Evolutionary conservation across 306 rosid genomes (phyloP).

Genomic region (Rubus idaeus): DNA sequence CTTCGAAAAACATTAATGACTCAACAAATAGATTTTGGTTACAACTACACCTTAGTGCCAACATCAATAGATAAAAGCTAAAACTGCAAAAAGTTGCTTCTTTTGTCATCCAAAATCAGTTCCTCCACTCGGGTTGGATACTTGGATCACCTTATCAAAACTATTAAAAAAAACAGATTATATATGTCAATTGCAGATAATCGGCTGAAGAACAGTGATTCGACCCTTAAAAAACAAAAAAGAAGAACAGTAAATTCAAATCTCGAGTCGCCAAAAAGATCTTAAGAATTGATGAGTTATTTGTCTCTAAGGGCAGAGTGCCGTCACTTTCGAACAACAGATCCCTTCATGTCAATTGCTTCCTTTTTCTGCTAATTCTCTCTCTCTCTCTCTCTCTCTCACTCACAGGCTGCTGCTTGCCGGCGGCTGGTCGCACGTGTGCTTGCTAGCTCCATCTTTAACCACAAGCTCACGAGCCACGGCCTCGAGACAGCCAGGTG

Average conservation of each 20-base stretch:
- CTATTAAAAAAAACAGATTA: too few relatives aligned
- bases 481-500: background rate
- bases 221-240: too few relatives aligned
- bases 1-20: too few relatives aligned
- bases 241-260: too few relatives aligned
- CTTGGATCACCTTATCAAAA: too few relatives aligned
- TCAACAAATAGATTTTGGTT: too few relatives aligned
- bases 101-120: too few relatives aligned
- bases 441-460: background rate
- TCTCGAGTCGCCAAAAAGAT: background rate
- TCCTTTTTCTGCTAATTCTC: background rate
- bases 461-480: background rate
- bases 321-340: background rate
- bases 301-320: background rate
- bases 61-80: background rate
- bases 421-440: slow-evolving; percentile 31
- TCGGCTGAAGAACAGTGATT: background rate
- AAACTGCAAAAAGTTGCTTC: too few relatives aligned
- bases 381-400: too few relatives aligned
- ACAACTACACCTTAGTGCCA: too few relatives aligned
- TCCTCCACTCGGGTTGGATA: too few relatives aligned
- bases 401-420: slow-evolving; percentile 15
- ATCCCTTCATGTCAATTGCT: background rate
- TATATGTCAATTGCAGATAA: background rate
- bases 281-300: too few relatives aligned